Evolutionary conservation across 805 yeast species (phyloP), one percentile per base, ranked within the genome.

Genomic region (Saturnispora halmiae): DNA sequence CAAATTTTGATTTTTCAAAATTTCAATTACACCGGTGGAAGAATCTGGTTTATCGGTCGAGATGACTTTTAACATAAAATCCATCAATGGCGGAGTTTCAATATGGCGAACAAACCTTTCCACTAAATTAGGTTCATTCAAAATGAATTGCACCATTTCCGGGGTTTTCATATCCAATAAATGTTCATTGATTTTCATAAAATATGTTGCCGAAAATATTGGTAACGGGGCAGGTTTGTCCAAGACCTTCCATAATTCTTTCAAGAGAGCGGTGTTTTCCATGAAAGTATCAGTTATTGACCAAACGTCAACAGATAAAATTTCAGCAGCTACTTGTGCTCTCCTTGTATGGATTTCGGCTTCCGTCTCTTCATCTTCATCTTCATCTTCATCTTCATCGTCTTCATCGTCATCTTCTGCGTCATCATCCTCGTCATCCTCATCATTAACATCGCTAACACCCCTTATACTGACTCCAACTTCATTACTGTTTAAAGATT

Each of bases 41-140:
- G 75, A 68, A 51, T 86, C 95, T 2, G 90, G 82, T 60, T 85
- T 88, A 63, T 92, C 98, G 0, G 96, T 84, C 36, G 94, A 87
- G 24, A 92, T 83, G 16, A 92, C 79, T 57, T 90, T 82, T 42
- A 92, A 66, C 43, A 92, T 64, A 52, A 90, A 85, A 61, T 92
- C 98, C 88, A 90, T 88, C 44, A 92, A 62, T 37, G 95, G 87
- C 3, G 97, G 96, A 44, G 88, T 84, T 52, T 87, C 96, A 44
- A 92, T 77, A 60, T 90, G 95, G 41, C 71, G 72, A 60, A 90
- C 66, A 57, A 90, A 86, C 46, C 84, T 72, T 51, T 80, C 84
- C 27, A 87, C 95, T 45, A 92, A 65, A 49, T 70, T 66, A 1
- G 74, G 70, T 55, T 82, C 87, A 25, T 74, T 66, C 40, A 85